These are phyloP conservation scores for Fusarium oxysporum DNA, from an alignment of 2,329 filamentous ascomycete species.

Conservation along the genomic window DNA sequence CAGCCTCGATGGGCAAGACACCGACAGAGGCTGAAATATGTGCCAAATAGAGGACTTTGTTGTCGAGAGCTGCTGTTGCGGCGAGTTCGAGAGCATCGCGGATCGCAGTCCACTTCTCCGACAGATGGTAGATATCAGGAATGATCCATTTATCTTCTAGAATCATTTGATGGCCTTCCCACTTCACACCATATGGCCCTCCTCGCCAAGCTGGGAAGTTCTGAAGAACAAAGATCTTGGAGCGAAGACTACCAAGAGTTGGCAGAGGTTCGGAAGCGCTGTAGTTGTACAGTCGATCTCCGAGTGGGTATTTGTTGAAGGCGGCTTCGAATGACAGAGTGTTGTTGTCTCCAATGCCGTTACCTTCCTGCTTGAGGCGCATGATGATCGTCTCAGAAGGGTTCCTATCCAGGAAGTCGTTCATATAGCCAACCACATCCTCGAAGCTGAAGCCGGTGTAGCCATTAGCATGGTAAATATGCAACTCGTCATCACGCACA, in stretches of 20 bases:
- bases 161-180: constrained; percentile 57
- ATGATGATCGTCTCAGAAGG: constrained; percentile 61
- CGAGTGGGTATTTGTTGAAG: constrained; percentile 56
- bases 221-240: constrained; percentile 60
- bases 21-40: constrained; percentile 62
- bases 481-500: constrained; percentile 56
- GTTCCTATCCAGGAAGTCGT: constrained; percentile 58
- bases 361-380: constrained; percentile 62
- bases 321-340: constrained; percentile 58
- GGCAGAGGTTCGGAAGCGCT: constrained; percentile 52
- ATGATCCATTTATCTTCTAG: constrained; percentile 63
- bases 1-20: constrained; percentile 62
- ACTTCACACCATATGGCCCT: constrained; percentile 57
- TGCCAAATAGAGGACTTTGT: constrained; percentile 56
- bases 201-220: constrained; percentile 54
- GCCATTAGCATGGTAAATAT: constrained; percentile 60
- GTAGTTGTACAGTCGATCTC: constrained; percentile 53
- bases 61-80: constrained; percentile 48
- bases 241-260: constrained; percentile 58
- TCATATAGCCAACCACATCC: constrained; percentile 57
- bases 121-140: constrained; percentile 55
- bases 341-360: constrained; percentile 51
- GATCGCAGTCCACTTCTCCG: constrained; percentile 61
- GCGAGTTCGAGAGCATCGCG: constrained; percentile 55
- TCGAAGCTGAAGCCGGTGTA: constrained; percentile 59